Conservation (phyloP, 2,329 filamentous ascomycete genomes). For the Scytalidium lignicola region DNA sequence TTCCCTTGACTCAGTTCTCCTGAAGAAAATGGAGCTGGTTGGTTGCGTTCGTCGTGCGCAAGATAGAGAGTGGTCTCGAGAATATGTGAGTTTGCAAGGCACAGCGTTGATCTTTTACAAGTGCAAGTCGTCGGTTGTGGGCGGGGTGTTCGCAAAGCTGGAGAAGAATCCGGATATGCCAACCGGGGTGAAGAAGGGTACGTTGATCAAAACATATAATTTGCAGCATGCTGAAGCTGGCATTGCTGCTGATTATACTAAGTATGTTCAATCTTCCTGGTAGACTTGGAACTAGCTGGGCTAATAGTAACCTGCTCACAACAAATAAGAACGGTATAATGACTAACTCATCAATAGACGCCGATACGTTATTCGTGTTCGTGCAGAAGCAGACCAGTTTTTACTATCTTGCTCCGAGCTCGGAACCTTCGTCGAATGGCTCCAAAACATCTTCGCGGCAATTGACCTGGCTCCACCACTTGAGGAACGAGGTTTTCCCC, state of each 20-base stretch:
- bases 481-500: constrained; percentile 62
- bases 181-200: constrained; percentile 46
- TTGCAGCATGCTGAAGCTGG: constrained; percentile 72
- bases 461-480: constrained; percentile 67
- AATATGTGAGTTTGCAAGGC: constrained; percentile 60
- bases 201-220: constrained; percentile 62
- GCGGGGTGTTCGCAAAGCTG: constrained; percentile 41
- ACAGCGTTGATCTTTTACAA: constrained; percentile 63
- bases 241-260: constrained; percentile 66
- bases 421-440: constrained; percentile 62
- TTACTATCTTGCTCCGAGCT: constrained; percentile 62
- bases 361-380: constrained; percentile 64
- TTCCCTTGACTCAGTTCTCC: constrained; percentile 50
- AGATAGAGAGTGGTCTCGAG: constrained; percentile 58
- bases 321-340: too few relatives aligned
- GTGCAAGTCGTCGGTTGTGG: constrained; percentile 46
- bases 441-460: constrained; percentile 65
- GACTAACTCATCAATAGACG: constrained; percentile 34
- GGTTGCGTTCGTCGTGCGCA: constrained; percentile 57
- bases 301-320: too few relatives aligned
- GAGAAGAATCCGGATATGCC: constrained; percentile 46
- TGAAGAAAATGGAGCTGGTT: constrained; percentile 61
- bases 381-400: constrained; percentile 70
- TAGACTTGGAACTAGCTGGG: neutral
- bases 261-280: constrained; percentile 40